Conservation (phyloP, 1,139 yeast species). For the Sugiyamaella pinicola region DNA sequence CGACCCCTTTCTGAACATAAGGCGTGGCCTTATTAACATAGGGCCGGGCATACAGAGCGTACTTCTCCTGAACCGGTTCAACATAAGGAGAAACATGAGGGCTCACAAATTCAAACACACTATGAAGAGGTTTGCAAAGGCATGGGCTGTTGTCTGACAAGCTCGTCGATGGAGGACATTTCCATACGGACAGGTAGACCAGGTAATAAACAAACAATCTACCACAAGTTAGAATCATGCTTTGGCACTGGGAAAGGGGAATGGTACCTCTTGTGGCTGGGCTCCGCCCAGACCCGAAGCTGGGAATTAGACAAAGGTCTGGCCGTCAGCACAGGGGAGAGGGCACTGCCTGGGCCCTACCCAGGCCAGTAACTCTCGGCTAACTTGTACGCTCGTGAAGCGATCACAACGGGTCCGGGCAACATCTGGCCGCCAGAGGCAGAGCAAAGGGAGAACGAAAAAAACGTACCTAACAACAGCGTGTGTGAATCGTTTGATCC, state of each 20-base stretch:
- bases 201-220: conserved; percentile 35
- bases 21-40: conserved; percentile 30
- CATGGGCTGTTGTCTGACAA: conserved; percentile 27
- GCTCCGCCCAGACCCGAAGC: too few species aligned
- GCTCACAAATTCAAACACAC: conserved; percentile 20
- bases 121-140: conserved; percentile 33
- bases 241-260: not conserved
- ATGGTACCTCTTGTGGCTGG: too few species aligned
- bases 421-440: not conserved
- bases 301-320: too few species aligned
- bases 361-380: too few species aligned
- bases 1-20: conserved; percentile 20
- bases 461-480: conserved; percentile 1
- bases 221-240: not conserved
- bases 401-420: too few species aligned
- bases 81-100: conserved; percentile 30
- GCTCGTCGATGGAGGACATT: conserved; percentile 33
- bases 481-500: not conserved
- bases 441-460: not conserved
- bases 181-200: conserved; percentile 34
- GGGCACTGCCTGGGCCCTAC: too few species aligned
- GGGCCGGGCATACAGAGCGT: conserved; percentile 33
- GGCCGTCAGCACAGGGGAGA: too few species aligned
- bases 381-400: too few species aligned
- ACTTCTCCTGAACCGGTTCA: conserved; percentile 28